Conservation (phyloP, 805 yeast species). For the Candida takata region DNA sequence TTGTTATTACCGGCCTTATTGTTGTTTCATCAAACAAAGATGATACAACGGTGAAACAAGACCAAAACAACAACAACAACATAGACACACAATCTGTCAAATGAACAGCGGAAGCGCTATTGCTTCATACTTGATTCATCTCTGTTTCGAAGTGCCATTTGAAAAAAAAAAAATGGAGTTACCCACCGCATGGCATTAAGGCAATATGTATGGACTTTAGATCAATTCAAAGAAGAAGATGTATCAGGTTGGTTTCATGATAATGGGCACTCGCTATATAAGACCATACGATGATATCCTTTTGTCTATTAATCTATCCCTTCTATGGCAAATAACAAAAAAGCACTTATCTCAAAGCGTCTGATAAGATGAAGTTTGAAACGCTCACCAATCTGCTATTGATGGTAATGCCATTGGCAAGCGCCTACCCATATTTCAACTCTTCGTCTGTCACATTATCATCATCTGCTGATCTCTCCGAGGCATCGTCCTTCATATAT, state of each 20-base stretch:
- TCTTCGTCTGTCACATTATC: not conserved
- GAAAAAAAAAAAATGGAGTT: not conserved
- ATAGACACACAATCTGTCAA: no score
- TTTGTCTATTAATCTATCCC: no score
- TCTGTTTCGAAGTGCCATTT: not conserved
- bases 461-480: not conserved
- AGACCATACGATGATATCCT: no score
- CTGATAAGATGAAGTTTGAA: not conserved
- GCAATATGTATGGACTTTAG: no score
- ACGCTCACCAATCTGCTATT: not conserved
- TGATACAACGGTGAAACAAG: no score
- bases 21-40: no score
- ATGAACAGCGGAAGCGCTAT: not conserved
- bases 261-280: no score
- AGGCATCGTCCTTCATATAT: constrained; percentile 8
- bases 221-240: no score
- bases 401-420: not conserved
- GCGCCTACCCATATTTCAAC: constrained; percentile 5
- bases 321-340: no score
- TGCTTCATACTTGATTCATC: constrained; percentile 1
- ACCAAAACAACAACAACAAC: no score
- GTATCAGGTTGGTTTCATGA: constrained; percentile 2
- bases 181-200: not conserved
- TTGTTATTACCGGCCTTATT: no score
- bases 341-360: no score